Percentiles rank a stretch among this genome's conserved stretches.
phyloP scores from a whole-genome alignment of 2,329 filamentous ascomycete genomes.

The Penicillium decumbens region DNA sequence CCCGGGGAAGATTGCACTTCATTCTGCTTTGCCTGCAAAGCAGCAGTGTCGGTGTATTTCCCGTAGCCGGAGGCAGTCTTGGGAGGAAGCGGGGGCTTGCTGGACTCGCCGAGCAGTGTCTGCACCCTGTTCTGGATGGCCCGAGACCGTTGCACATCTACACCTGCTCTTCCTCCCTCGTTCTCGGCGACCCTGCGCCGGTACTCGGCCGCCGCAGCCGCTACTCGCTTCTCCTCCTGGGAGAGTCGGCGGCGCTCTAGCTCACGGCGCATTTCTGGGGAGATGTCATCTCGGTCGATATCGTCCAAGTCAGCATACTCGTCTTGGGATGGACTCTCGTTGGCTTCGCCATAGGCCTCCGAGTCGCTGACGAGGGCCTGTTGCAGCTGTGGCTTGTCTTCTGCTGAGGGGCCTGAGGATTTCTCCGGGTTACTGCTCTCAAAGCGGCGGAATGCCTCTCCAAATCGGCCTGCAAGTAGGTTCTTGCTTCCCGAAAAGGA shows the following conservation, averaged over 20 bases:
- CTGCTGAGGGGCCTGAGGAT: constrained; percentile 38
- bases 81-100: constrained; percentile 52
- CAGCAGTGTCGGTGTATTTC: constrained; percentile 63
- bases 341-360: constrained; percentile 64
- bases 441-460: constrained; percentile 89
- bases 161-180: constrained; percentile 44
- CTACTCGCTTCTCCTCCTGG: constrained; percentile 86
- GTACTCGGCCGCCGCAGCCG: constrained; percentile 83
- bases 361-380: constrained; percentile 71
- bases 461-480: constrained; percentile 81
- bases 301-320: constrained; percentile 52
- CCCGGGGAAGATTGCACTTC: constrained; percentile 19
- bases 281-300: constrained; percentile 66
- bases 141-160: constrained; percentile 61
- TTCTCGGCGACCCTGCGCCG: constrained; percentile 65
- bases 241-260: constrained; percentile 75
- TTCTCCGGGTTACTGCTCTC: constrained; percentile 55
- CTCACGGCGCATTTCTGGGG: constrained; percentile 85
- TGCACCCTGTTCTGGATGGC: constrained; percentile 91
- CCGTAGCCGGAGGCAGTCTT: constrained; percentile 88
- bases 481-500: constrained; percentile 71
- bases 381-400: constrained; percentile 38
- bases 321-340: constrained; percentile 43
- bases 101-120: constrained; percentile 72
- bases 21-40: constrained; percentile 40